phyloP scores from a whole-genome alignment of 208 protist genomes.

The Histomonas meleagridis region DNA sequence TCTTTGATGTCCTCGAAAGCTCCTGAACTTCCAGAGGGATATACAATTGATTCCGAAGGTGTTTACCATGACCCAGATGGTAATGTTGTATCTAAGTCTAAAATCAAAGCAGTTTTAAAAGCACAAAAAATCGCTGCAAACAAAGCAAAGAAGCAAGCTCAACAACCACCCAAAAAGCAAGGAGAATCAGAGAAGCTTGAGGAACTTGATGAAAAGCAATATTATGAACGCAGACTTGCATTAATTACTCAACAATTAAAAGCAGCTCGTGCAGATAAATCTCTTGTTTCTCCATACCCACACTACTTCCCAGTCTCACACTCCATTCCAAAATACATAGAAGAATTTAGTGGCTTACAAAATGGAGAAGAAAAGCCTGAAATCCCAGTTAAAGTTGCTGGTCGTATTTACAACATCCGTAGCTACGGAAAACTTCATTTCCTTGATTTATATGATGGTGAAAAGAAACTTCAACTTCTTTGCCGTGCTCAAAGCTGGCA shows the following conservation, averaged over 20 bases:
- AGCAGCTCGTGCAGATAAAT: not conserved
- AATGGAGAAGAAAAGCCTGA: constrained; percentile 48
- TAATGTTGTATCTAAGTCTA: not conserved
- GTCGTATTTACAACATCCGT: constrained; percentile 62
- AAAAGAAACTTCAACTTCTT: not conserved
- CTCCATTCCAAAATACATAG: constrained; percentile 68
- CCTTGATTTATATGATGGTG: constrained; percentile 40
- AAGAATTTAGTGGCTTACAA: constrained; percentile 59
- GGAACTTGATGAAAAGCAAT: not conserved
- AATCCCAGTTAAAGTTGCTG: constrained; percentile 42
- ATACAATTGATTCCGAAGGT: not conserved
- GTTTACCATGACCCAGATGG: not conserved
- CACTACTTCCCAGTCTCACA: constrained; percentile 82
- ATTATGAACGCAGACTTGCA: not conserved
- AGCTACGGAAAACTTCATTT: constrained; percentile 81
- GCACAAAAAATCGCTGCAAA: not conserved
- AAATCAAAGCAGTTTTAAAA: not conserved
- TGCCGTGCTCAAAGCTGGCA: not conserved
- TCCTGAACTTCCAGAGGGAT: not conserved
- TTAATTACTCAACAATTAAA: not conserved
- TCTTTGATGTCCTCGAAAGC: too few relatives aligned
- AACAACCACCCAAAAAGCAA: not conserved
- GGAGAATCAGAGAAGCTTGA: not conserved
- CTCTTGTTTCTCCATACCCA: constrained; percentile 65
- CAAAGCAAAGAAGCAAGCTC: not conserved